A percentile compares a stretch with the other conserved stretches of the same genome.
Evolutionary conservation across 257 asterid genomes (phyloP).

Genomic region (Solanum habrochaites): DNA sequence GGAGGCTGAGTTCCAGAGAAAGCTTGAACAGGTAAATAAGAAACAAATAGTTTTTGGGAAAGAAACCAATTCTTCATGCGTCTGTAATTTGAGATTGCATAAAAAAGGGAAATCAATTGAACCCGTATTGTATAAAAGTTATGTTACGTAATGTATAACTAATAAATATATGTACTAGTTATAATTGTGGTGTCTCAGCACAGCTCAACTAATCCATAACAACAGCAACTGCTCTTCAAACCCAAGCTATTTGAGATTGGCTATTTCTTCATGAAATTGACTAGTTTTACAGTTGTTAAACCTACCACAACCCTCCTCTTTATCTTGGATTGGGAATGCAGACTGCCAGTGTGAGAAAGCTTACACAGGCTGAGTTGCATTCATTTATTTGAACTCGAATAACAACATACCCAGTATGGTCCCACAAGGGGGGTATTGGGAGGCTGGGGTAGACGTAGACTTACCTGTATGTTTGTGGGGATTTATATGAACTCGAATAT

Average conservation of each 20-base stretch:
- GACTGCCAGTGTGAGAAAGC: neutral
- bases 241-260: neutral
- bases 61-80: neutral
- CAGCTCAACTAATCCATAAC: neutral
- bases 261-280: neutral
- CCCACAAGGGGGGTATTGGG: neutral
- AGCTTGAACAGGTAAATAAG: conserved; percentile 64
- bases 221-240: neutral
- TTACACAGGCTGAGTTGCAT: neutral
- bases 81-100: neutral
- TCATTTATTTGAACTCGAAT: neutral
- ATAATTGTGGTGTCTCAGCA: no score
- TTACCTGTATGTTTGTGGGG: neutral
- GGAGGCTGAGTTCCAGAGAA: conserved; percentile 89
- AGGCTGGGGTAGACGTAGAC: neutral
- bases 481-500: neutral
- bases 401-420: neutral
- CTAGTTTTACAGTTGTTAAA: neutral
- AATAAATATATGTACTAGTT: no score
- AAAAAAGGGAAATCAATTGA: no score
- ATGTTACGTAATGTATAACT: no score
- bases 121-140: no score
- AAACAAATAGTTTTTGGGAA: neutral
- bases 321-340: neutral
- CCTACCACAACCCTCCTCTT: neutral